phyloP scores from a whole-genome alignment of 257 asterid species.

The Misopates orontium region DNA sequence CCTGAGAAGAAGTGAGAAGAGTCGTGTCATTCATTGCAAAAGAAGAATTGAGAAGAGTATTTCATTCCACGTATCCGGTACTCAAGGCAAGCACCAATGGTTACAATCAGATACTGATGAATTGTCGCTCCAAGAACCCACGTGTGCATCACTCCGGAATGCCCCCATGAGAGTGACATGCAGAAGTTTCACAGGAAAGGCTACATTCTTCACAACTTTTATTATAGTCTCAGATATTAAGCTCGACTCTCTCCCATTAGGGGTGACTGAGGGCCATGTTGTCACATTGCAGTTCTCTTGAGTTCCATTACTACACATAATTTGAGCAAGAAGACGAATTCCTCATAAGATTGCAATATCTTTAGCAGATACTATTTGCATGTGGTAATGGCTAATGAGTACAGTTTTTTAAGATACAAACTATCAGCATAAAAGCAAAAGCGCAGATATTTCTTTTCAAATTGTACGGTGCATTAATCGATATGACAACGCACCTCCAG shows the following conservation, averaged over 20 bases:
- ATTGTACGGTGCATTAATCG: background rate
- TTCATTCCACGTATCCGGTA: constrained; percentile 89
- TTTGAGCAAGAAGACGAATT: constrained; percentile 17
- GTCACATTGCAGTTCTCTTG: constrained; percentile 73
- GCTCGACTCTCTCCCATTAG: constrained; percentile 47
- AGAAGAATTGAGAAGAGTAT: constrained; percentile 56
- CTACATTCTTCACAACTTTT: constrained; percentile 40
- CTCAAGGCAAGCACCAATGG: constrained; percentile 97
- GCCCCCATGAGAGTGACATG: constrained; percentile 82
- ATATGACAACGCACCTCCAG: constrained; percentile 68
- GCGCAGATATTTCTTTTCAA: no score
- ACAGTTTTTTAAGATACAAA: background rate
- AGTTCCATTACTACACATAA: constrained; percentile 46
- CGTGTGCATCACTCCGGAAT: constrained; percentile 74
- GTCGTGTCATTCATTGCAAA: constrained; percentile 24
- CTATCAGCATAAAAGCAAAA: background rate
- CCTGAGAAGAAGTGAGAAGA: no score
- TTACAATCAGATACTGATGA: constrained; percentile 87
- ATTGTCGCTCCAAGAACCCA: constrained; percentile 76
- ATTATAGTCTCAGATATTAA: constrained; percentile 60
- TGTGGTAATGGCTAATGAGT: no score
- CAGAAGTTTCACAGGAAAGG: constrained; percentile 53
- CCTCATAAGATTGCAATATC: background rate
- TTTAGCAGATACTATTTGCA: no score
- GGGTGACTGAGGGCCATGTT: constrained; percentile 42